Percentiles rank a stretch among this genome's conserved stretches.
phyloP scores from a whole-genome alignment of 495 filamentous ascomycete genomes.

The Halenospora varia region DNA sequence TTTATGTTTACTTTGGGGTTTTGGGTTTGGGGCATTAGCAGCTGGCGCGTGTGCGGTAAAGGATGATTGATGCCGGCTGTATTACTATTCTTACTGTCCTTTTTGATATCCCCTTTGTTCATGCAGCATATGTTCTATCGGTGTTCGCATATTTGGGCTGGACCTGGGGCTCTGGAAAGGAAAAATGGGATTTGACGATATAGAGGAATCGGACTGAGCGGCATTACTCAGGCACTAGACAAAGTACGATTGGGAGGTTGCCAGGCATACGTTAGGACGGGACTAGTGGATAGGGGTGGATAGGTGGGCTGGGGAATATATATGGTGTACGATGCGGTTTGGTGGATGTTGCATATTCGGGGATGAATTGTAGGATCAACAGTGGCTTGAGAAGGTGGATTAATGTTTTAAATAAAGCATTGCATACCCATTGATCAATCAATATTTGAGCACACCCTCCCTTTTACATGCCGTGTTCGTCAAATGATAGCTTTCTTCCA shows the following conservation, averaged over 20 bases:
- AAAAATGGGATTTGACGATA: not conserved
- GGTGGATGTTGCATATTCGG: not conserved
- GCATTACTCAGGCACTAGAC: not conserved
- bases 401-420: not conserved
- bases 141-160: slow-evolving; percentile 1
- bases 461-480: too few species aligned
- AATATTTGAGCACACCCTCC: too few species aligned
- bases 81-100: slow-evolving; percentile 19
- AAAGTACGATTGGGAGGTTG: not conserved
- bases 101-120: slow-evolving; percentile 1
- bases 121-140: not conserved
- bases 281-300: not conserved
- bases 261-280: not conserved
- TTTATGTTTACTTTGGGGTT: slow-evolving; percentile 3
- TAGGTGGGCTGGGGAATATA: not conserved
- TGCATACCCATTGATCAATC: not conserved
- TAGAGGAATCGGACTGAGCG: not conserved
- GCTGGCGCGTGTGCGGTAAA: not conserved
- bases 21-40: not conserved
- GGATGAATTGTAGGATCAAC: not conserved
- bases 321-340: not conserved
- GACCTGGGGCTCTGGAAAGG: slow-evolving; percentile 6
- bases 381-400: not conserved
- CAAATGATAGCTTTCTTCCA: too few species aligned
- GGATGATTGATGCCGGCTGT: slow-evolving; percentile 1